Conservation (phyloP, 257 asterid genomes). For the Salvia rosmarinus region DNA sequence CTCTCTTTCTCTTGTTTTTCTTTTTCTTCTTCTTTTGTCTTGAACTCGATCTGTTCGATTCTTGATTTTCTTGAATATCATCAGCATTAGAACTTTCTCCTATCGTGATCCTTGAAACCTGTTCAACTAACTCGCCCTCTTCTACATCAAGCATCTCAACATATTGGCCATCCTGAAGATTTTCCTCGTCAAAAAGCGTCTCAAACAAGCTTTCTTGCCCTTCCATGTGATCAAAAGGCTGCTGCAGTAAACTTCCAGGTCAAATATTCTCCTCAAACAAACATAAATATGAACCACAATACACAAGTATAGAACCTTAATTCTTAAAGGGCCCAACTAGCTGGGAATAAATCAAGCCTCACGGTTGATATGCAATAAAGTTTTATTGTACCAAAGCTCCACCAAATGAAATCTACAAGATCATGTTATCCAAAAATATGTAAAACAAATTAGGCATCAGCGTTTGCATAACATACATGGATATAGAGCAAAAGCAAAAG, state of each 20-base stretch:
- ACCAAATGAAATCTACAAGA: constrained; percentile 8
- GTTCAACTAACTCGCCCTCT: constrained; percentile 74
- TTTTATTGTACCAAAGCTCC: neutral
- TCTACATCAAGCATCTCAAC: constrained; percentile 85
- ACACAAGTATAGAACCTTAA: neutral
- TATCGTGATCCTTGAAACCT: constrained; percentile 42
- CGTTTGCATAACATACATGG: neutral
- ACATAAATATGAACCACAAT: neutral
- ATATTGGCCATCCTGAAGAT: constrained; percentile 55
- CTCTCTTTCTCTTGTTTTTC: constrained; percentile 61
- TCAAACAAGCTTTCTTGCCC: constrained; percentile 60
- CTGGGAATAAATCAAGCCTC: neutral
- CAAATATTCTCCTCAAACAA: constrained; percentile 23
- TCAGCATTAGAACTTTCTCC: constrained; percentile 48
- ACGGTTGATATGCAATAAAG: neutral
- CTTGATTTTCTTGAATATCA: constrained; percentile 43
- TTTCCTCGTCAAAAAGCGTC: constrained; percentile 58
- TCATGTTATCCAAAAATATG: neutral
- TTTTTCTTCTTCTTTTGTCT: constrained; percentile 58
- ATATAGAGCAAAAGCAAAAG: neutral
- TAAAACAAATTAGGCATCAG: neutral
- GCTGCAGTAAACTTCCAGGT: constrained; percentile 30
- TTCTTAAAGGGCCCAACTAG: neutral
- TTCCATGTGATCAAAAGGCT: constrained; percentile 52
- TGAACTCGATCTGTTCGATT: constrained; percentile 34